Conservation (phyloP, 2,329 filamentous ascomycete genomes). For the Penicillium corylophilum region DNA sequence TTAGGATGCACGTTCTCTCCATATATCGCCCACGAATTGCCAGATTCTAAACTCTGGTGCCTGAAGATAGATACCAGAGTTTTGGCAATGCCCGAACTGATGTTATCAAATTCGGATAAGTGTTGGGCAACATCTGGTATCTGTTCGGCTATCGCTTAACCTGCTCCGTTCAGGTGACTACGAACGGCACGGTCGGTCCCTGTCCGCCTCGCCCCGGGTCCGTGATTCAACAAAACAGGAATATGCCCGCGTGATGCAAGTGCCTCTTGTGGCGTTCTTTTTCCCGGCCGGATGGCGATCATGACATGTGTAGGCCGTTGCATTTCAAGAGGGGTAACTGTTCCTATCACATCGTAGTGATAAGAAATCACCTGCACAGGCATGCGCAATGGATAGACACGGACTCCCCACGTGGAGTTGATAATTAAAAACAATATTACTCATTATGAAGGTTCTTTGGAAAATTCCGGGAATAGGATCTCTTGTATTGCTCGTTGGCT, state of each 20-base stretch:
- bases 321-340: not conserved
- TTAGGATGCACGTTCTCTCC: no score
- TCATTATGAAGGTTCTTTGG: not conserved
- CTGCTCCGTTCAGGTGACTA: not conserved
- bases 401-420: not conserved
- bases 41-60: no score
- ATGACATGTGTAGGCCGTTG: not conserved
- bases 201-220: not conserved
- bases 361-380: not conserved
- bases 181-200: not conserved
- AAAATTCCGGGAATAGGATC: not conserved
- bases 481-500: not conserved
- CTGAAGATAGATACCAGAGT: not conserved
- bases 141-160: not conserved
- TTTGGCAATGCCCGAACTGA: not conserved
- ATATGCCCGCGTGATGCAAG: not conserved
- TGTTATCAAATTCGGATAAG: not conserved
- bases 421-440: not conserved
- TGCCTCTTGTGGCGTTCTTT: not conserved
- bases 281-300: not conserved
- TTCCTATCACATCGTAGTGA: not conserved
- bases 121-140: no score
- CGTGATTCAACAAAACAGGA: not conserved
- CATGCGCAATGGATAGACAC: not conserved
- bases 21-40: no score